These are phyloP conservation scores for Glarea lozoyensis DNA, from an alignment of 495 filamentous ascomycete genomes.

Conservation along the genomic window DNA sequence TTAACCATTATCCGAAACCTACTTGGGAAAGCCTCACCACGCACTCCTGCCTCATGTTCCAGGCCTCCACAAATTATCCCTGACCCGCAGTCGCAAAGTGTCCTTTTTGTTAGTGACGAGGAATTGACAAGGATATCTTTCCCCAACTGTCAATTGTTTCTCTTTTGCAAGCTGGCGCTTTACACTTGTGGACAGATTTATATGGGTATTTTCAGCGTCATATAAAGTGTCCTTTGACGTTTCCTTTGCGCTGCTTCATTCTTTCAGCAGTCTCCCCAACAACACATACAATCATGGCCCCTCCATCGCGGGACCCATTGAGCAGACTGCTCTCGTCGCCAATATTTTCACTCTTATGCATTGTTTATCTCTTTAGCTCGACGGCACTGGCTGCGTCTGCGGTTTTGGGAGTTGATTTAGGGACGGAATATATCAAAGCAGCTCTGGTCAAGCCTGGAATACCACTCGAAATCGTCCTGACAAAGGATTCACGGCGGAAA, in stretches of 20 bases:
- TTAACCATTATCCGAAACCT: too few relatives aligned
- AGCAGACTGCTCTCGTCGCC: conserved; percentile 26
- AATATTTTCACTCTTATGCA: conserved; percentile 32
- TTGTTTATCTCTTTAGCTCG: conserved; percentile 39
- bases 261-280: conserved; percentile 16
- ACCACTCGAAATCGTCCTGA: conserved; percentile 94
- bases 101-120: conserved; percentile 15
- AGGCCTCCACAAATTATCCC: conserved; percentile 7
- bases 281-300: conserved; percentile 12
- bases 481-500: conserved; percentile 97
- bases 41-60: conserved; percentile 1
- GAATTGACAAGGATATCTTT: conserved; percentile 12
- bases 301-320: conserved; percentile 4
- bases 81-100: conserved; percentile 10
- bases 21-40: too few relatives aligned
- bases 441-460: conserved; percentile 95
- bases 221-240: conserved; percentile 12
- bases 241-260: conserved; percentile 16
- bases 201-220: conserved; percentile 9
- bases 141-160: conserved; percentile 2
- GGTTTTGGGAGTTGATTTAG: conserved; percentile 88
- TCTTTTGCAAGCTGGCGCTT: conserved; percentile 5
- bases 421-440: conserved; percentile 96
- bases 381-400: conserved; percentile 49
- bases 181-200: conserved; percentile 20